Base-by-base conservation (phyloP, 2,329 filamentous ascomycete genomes). In the Arthrobotrys megalospora region DNA sequence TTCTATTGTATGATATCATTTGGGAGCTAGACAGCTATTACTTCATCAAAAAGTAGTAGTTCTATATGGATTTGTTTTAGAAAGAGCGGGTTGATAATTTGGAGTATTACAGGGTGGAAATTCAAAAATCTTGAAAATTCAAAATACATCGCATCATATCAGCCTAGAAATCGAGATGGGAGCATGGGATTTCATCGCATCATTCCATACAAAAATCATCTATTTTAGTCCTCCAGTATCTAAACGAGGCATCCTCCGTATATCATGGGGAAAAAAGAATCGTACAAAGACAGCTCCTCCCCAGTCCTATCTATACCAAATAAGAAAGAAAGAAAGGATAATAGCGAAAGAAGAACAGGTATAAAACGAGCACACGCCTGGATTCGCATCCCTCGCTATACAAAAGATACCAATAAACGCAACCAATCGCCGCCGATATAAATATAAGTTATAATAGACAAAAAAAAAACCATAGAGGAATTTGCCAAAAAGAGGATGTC, bases 1-100 rank as follows among this genome's bases (percentile, higher is more conserved):
- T n/a, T n/a, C n/a, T n/a, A n/a, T n/a, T 63, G 58, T 63, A 63
- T 63, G 58, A 63, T 63, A 63, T 32, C 12, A n/a, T 14, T 48
- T 48, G 45, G 45, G 45, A 48, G n/a, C 45, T 48, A 48, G 45
- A 48, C 45, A 16, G 45, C 12, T 16, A 28, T 28, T 28, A 28
- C 24, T 28, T 28, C 2, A 14, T 36, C 4, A 14, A 21, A 11
- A 24, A 14, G 28, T 53, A 34, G 24, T 34, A 6, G 24, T 24
- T 34, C 8, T 12, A n/a, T 34, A 10, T 12, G 24, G 21, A 16
- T n/a, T 41, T n/a, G 16, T 24, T 60, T 21, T 43, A n/a, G 53
- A n/a, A 60, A 38, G 53, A 60, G 53, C 53, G 34, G 36, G 34
- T 16, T 16, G 34, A 32, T 36, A 14, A 28, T 53, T 52, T 53